These are phyloP conservation scores for Arabis hirsuta DNA, from an alignment of 345 rosid genomes.

Conservation along the genomic window DNA sequence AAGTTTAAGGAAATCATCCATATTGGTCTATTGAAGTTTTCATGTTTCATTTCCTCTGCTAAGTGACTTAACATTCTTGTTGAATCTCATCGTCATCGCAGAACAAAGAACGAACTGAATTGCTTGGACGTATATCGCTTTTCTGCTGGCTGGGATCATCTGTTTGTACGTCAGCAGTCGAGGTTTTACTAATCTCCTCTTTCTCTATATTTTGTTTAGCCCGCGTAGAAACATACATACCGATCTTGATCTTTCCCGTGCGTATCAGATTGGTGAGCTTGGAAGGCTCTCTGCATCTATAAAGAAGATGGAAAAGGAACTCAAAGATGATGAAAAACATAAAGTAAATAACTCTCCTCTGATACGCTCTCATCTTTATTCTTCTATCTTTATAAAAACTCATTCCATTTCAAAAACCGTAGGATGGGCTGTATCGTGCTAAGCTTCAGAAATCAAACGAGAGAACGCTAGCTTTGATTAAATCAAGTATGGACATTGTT, in stretches of 20 bases:
- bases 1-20: background rate
- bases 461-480: constrained; percentile 79
- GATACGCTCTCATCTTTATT: background rate
- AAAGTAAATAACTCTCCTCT: constrained; percentile 48
- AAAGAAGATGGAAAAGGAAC: constrained; percentile 81
- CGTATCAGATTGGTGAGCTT: constrained; percentile 75
- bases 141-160: constrained; percentile 96
- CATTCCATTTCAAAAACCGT: constrained; percentile 19
- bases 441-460: constrained; percentile 83
- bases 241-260: constrained; percentile 8
- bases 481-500: constrained; percentile 81
- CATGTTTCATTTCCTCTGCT: constrained; percentile 9
- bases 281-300: constrained; percentile 80
- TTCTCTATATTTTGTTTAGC: constrained; percentile 7
- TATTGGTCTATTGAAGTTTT: constrained; percentile 5
- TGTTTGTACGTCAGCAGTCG: constrained; percentile 72
- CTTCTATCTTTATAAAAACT: constrained; percentile 1
- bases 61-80: constrained; percentile 22
- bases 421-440: constrained; percentile 76
- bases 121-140: constrained; percentile 79
- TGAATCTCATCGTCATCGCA: constrained; percentile 34
- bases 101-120: constrained; percentile 88
- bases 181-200: constrained; percentile 56
- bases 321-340: constrained; percentile 66
- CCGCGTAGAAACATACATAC: background rate